These are phyloP conservation scores for Sclerotinia nivalis DNA, from an alignment of 2,329 filamentous ascomycete genomes.

Conservation along the genomic window DNA sequence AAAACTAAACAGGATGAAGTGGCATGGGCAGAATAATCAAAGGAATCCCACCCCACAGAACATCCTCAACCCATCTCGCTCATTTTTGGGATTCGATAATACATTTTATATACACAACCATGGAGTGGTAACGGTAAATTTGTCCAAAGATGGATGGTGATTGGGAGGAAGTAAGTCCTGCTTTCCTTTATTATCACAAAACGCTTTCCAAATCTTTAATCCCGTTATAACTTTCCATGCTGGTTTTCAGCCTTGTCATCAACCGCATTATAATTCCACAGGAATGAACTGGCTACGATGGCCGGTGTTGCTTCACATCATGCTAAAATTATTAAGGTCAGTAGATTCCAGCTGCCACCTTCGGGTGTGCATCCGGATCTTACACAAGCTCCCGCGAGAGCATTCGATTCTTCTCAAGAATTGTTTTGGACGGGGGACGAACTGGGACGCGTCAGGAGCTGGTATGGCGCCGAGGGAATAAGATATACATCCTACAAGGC, in stretches of 20 bases:
- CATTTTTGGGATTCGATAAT: conserved; percentile 5
- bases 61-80: conserved; percentile 5
- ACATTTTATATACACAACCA: conserved; percentile 22
- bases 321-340: conserved; percentile 58
- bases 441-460: conserved; percentile 81
- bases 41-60: conserved; percentile 8
- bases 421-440: conserved; percentile 92
- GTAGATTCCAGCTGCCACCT: conserved; percentile 78
- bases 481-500: conserved; percentile 87
- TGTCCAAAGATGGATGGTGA: conserved; percentile 59
- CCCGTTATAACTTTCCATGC: background rate
- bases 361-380: conserved; percentile 69
- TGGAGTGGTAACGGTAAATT: conserved; percentile 19
- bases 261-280: conserved; percentile 10
- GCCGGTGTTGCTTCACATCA: conserved; percentile 8
- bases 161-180: conserved; percentile 62
- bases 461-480: conserved; percentile 81
- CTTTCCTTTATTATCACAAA: conserved; percentile 20
- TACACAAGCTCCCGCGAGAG: conserved; percentile 74
- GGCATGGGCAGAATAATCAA: conserved; percentile 19
- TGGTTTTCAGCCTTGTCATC: conserved; percentile 20
- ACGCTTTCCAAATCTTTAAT: background rate
- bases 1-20: conserved; percentile 12
- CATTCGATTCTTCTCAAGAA: conserved; percentile 87
- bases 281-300: background rate